phyloP scores from a whole-genome alignment of 495 filamentous ascomycete species.

The Xylaria flabelliformis region DNA sequence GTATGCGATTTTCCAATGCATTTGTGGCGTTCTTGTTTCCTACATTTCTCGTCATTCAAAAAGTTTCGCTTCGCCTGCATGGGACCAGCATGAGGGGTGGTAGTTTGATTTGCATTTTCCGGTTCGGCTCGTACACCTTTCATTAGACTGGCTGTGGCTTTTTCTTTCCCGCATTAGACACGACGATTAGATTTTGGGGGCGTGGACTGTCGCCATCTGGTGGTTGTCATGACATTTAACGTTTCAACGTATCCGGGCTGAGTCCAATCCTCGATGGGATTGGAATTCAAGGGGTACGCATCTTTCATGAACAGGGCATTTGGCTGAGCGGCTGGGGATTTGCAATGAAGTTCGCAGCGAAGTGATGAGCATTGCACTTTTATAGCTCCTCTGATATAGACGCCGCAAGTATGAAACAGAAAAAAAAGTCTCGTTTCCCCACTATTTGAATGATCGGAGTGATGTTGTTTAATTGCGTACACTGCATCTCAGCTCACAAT shows the following conservation, averaged over 20 bases:
- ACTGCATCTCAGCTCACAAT: not conserved
- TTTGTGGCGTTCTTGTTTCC: slow-evolving; percentile 30
- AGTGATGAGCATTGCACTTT: slow-evolving; percentile 16
- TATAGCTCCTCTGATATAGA: slow-evolving; percentile 39
- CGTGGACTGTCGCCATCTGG: slow-evolving; percentile 31
- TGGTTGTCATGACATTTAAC: slow-evolving; percentile 43
- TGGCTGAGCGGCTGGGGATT: slow-evolving; percentile 24
- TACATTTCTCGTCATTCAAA: slow-evolving; percentile 31
- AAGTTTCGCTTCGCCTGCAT: slow-evolving; percentile 50
- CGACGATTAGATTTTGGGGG: slow-evolving; percentile 44
- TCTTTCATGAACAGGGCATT: slow-evolving; percentile 41
- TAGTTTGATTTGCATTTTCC: slow-evolving; percentile 51
- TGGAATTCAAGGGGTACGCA: slow-evolving; percentile 36
- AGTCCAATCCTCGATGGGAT: slow-evolving; percentile 32
- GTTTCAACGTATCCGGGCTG: slow-evolving; percentile 32
- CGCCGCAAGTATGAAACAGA: slow-evolving; percentile 28
- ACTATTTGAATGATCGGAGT: not conserved
- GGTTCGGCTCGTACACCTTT: slow-evolving; percentile 46
- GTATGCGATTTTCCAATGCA: slow-evolving; percentile 21
- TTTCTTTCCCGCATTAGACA: slow-evolving; percentile 42
- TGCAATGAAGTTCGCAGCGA: slow-evolving; percentile 34
- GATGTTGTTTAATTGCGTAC: too few relatives aligned
- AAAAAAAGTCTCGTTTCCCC: not conserved
- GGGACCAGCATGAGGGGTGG: slow-evolving; percentile 45
- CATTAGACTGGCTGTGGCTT: slow-evolving; percentile 51